Conservation (phyloP, 306 rosid genomes). For the Luffa acutangula region DNA sequence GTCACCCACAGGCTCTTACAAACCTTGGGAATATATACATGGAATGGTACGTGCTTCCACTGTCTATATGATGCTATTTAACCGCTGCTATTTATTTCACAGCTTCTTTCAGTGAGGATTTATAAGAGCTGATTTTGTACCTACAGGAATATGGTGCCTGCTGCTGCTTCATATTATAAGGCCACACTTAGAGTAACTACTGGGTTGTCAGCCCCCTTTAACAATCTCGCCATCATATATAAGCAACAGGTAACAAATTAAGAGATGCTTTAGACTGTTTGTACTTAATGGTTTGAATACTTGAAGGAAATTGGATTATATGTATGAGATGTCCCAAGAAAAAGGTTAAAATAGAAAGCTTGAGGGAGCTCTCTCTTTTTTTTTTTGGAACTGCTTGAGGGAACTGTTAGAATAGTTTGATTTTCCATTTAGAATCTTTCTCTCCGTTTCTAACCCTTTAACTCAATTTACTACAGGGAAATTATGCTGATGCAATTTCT, state of each 20-base stretch:
- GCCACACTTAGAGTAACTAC: slow-evolving; percentile 89
- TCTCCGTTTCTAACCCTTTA: not conserved
- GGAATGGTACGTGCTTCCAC: slow-evolving; percentile 62
- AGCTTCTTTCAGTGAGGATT: not conserved
- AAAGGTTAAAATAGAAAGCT: not conserved
- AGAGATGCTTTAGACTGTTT: not conserved
- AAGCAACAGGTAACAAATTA: slow-evolving; percentile 64
- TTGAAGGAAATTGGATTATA: not conserved
- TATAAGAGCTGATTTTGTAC: not conserved
- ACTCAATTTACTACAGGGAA: slow-evolving; percentile 50
- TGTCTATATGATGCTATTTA: not conserved
- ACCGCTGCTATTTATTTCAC: not conserved
- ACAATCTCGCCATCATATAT: slow-evolving; percentile 86
- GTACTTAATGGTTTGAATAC: not conserved
- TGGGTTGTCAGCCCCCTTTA: slow-evolving; percentile 92
- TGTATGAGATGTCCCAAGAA: not conserved
- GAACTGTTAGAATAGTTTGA: not conserved
- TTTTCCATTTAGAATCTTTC: not conserved
- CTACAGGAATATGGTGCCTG: slow-evolving; percentile 81
- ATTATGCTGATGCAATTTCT: slow-evolving; percentile 90
- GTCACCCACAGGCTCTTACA: slow-evolving; percentile 94
- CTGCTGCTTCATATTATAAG: slow-evolving; percentile 92
- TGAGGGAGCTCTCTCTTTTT: not conserved
- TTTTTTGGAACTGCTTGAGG: not conserved
- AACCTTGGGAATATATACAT: slow-evolving; percentile 94